Percentiles rank a stretch among this genome's conserved stretches.
These are phyloP conservation scores for Asterionellopsis glacialis DNA, from an alignment of 108 stramenopile genomes.

Conservation along the genomic window DNA sequence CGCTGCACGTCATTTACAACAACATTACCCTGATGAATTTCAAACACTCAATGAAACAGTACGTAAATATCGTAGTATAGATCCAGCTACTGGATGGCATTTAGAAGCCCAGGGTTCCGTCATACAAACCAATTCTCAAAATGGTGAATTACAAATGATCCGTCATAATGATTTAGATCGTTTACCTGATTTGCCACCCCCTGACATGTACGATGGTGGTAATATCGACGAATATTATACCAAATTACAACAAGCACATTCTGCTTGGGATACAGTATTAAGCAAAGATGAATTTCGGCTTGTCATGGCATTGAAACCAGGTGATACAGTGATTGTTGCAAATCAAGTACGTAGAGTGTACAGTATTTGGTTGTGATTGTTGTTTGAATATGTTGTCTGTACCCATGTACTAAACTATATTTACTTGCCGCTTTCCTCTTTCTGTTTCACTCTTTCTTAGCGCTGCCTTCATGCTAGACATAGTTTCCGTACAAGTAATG, in stretches of 20 bases:
- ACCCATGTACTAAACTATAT: background rate
- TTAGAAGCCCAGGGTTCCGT: slow-evolving; percentile 66
- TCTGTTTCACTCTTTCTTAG: slow-evolving; percentile 6
- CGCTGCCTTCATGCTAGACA: slow-evolving; percentile 72
- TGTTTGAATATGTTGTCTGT: background rate
- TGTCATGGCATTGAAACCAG: slow-evolving; percentile 55
- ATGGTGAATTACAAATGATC: slow-evolving; percentile 48
- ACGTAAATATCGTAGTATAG: slow-evolving; percentile 64
- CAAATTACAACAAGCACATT: slow-evolving; percentile 47
- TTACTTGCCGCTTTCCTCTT: background rate
- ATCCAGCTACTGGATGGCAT: slow-evolving; percentile 70
- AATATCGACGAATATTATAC: slow-evolving; percentile 53
- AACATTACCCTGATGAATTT: slow-evolving; percentile 50
- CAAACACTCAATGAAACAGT: slow-evolving; percentile 36
- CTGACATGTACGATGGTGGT: background rate
- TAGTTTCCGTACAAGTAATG: slow-evolving; percentile 34
- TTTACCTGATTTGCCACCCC: slow-evolving; percentile 71
- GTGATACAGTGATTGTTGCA: slow-evolving; percentile 76
- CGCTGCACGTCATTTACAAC: slow-evolving; percentile 40
- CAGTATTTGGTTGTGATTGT: background rate
- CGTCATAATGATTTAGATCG: slow-evolving; percentile 86
- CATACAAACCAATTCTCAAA: slow-evolving; percentile 28
- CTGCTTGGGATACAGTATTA: slow-evolving; percentile 62
- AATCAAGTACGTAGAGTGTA: slow-evolving; percentile 53
- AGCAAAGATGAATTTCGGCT: slow-evolving; percentile 62